Percentiles rank a stretch among this genome's conserved stretches.
phyloP scores from a whole-genome alignment of 2,329 filamentous ascomycete genomes.

The Periglandula ipomoeae region DNA sequence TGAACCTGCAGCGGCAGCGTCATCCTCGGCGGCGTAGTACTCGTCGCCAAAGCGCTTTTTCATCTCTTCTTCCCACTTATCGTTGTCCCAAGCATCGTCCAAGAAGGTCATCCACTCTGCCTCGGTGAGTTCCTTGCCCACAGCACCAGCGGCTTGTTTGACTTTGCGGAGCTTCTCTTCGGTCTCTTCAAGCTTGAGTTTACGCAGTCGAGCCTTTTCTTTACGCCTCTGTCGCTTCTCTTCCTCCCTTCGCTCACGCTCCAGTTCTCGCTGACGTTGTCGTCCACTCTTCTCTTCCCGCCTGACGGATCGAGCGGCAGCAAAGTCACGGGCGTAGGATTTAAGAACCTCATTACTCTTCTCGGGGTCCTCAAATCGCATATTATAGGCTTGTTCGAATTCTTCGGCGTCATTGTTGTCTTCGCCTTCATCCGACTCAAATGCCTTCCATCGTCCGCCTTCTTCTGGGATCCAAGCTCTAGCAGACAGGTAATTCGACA shows the following conservation, averaged over 20 bases:
- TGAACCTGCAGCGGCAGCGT: conserved; percentile 39
- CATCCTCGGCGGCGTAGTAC: conserved; percentile 73
- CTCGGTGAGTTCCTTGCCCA: conserved; percentile 55
- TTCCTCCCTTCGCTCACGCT: conserved; percentile 67
- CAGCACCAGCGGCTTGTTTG: conserved; percentile 77
- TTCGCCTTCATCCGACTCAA: conserved; percentile 91
- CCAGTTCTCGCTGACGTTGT: conserved; percentile 68
- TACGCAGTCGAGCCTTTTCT: conserved; percentile 75
- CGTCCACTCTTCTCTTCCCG: conserved; percentile 71
- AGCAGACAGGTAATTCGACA: conserved; percentile 93
- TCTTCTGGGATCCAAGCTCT: conserved; percentile 76
- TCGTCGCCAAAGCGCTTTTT: conserved; percentile 75
- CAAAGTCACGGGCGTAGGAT: conserved; percentile 81
- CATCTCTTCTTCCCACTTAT: conserved; percentile 89
- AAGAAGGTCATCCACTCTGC: conserved; percentile 80
- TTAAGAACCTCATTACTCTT: conserved; percentile 81
- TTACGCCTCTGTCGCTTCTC: conserved; percentile 68
- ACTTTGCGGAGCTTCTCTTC: conserved; percentile 81
- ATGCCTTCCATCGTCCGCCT: conserved; percentile 61
- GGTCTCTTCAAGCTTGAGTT: conserved; percentile 83
- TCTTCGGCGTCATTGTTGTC: conserved; percentile 71
- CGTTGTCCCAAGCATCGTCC: conserved; percentile 81
- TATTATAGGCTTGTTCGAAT: conserved; percentile 89
- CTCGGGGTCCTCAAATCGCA: conserved; percentile 87
- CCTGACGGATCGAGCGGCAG: conserved; percentile 73